phyloP scores from a whole-genome alignment of 495 filamentous ascomycete genomes.

The Amorphotheca resinae region DNA sequence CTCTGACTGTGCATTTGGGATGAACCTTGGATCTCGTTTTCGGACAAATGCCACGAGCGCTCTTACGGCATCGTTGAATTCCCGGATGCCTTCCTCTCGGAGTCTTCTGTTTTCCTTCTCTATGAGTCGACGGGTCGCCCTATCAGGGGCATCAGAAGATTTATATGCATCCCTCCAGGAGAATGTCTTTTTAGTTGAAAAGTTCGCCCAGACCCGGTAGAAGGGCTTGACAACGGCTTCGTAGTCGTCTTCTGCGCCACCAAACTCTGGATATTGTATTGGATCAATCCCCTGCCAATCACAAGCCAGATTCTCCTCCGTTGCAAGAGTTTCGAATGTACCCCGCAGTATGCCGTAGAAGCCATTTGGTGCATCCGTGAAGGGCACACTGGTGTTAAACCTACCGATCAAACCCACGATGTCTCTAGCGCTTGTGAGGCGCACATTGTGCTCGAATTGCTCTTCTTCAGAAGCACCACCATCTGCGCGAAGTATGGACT shows the following conservation, averaged over 20 bases:
- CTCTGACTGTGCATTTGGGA: slow-evolving; percentile 54
- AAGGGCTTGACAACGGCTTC: slow-evolving; percentile 65
- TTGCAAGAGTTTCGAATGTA: slow-evolving; percentile 67
- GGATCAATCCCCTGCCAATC: slow-evolving; percentile 45
- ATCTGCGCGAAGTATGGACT: slow-evolving; percentile 52
- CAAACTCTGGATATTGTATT: slow-evolving; percentile 69
- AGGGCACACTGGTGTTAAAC: slow-evolving; percentile 64
- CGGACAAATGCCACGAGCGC: slow-evolving; percentile 82
- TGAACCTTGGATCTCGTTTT: slow-evolving; percentile 82
- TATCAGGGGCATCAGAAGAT: slow-evolving; percentile 75
- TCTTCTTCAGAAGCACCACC: slow-evolving; percentile 34
- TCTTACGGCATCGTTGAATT: slow-evolving; percentile 87
- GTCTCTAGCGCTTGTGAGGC: slow-evolving; percentile 65
- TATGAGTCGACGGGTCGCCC: slow-evolving; percentile 69
- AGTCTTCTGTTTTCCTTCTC: slow-evolving; percentile 88
- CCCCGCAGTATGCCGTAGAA: slow-evolving; percentile 70
- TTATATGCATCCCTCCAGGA: slow-evolving; percentile 80
- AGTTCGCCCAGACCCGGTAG: slow-evolving; percentile 69
- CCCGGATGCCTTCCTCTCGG: slow-evolving; percentile 68
- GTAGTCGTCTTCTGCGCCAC: slow-evolving; percentile 50
- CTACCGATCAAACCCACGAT: slow-evolving; percentile 59
- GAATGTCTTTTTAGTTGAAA: slow-evolving; percentile 76
- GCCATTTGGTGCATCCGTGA: slow-evolving; percentile 61
- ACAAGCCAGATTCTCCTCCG: slow-evolving; percentile 64
- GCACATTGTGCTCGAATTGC: slow-evolving; percentile 48